These are phyloP conservation scores for Sinapis alba DNA, from an alignment of 441 rosid species.

Conservation along the genomic window DNA sequence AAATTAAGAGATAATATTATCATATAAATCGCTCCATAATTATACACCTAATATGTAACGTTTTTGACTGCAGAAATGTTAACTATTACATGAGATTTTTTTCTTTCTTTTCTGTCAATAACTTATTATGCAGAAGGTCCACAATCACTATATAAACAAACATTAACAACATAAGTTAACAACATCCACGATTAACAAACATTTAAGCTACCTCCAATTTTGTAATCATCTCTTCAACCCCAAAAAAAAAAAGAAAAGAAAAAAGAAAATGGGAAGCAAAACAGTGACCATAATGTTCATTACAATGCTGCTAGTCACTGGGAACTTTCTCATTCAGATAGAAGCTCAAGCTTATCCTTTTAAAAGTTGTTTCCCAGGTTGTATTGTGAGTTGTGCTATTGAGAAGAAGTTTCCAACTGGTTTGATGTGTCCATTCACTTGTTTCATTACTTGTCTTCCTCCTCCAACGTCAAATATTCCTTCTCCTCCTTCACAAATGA, in stretches of 20 bases:
- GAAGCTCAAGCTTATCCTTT: slow-evolving; percentile 22
- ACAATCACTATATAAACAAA: not conserved
- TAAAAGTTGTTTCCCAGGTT: not conserved
- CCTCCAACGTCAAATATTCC: not conserved
- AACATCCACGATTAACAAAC: slow-evolving; percentile 10
- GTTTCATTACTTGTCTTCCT: slow-evolving; percentile 21
- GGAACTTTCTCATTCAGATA: slow-evolving; percentile 16
- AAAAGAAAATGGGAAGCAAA: slow-evolving; percentile 20
- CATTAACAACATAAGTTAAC: not conserved
- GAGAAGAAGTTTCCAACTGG: slow-evolving; percentile 12
- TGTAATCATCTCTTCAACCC: not conserved
- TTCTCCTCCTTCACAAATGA: slow-evolving; percentile 19
- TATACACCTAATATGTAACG: not conserved
- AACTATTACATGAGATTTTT: not conserved
- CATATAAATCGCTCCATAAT: not conserved
- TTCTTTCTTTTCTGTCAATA: not conserved
- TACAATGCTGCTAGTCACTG: slow-evolving; percentile 21
- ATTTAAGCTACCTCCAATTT: not conserved
- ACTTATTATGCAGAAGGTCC: not conserved
- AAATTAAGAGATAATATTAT: not conserved
- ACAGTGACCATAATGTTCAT: slow-evolving; percentile 5
- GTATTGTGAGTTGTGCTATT: slow-evolving; percentile 5
- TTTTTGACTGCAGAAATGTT: not conserved
- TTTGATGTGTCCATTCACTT: slow-evolving; percentile 17
- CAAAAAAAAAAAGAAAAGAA: no score